phyloP scores from a whole-genome alignment of 257 asterid species.

The Buddleja alternifolia region DNA sequence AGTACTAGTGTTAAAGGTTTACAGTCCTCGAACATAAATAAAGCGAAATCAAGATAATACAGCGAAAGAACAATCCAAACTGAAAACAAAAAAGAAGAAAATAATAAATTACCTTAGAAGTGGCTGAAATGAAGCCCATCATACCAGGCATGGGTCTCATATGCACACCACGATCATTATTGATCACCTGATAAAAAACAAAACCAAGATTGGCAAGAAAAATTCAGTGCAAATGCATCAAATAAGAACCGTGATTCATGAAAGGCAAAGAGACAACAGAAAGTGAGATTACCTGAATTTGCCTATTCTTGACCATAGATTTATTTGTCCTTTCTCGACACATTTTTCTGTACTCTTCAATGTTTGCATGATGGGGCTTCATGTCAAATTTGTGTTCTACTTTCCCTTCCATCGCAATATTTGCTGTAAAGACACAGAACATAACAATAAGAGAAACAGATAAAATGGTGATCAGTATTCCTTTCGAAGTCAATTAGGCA shows the following conservation, averaged over 20 bases:
- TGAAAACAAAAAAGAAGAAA: background rate
- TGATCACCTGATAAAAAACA: slow-evolving; percentile 67
- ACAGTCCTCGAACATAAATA: background rate
- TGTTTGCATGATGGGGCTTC: slow-evolving; percentile 74
- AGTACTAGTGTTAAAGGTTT: background rate
- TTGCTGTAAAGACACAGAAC: slow-evolving; percentile 35
- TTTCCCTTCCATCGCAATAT: slow-evolving; percentile 75
- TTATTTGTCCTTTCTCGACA: slow-evolving; percentile 95
- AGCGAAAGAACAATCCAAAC: background rate
- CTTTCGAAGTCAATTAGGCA: background rate
- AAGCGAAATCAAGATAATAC: background rate
- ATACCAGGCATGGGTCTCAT: slow-evolving; percentile 97
- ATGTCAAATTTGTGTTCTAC: slow-evolving; percentile 93
- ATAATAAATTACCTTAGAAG: slow-evolving; percentile 59
- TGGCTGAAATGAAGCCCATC: slow-evolving; percentile 72
- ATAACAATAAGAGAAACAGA: background rate
- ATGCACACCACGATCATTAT: slow-evolving; percentile 86
- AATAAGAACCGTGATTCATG: background rate
- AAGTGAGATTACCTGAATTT: slow-evolving; percentile 63
- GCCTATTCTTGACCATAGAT: slow-evolving; percentile 86
- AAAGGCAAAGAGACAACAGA: slow-evolving; percentile 3
- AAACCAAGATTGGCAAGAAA: slow-evolving; percentile 1
- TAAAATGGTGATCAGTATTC: background rate
- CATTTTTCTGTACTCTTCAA: slow-evolving; percentile 73
- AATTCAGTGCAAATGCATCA: slow-evolving; percentile 17